phyloP scores from a whole-genome alignment of 2,329 filamentous ascomycete genomes.

The Grosmannia serpens region DNA sequence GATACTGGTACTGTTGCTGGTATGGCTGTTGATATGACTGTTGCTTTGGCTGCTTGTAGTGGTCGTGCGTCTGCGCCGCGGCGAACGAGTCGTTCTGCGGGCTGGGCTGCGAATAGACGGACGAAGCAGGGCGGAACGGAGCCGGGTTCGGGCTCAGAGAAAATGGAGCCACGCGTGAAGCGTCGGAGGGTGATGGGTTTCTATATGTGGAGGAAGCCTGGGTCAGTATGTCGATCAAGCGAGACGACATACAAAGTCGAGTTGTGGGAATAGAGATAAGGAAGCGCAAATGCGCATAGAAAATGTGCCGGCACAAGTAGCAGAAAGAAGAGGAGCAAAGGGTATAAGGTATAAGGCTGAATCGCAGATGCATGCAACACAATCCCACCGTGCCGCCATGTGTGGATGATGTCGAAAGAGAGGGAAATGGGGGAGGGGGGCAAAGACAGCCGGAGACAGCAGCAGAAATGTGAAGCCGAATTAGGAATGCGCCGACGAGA shows the following conservation, averaged over 20 bases:
- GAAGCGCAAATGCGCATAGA: background rate
- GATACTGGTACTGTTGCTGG: background rate
- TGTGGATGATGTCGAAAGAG: background rate
- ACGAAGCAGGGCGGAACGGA: background rate
- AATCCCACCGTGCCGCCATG: background rate
- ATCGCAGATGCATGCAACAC: background rate
- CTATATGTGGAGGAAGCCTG: background rate
- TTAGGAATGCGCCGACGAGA: background rate
- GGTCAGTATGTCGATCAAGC: slow-evolving; percentile 1
- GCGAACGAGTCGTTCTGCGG: background rate
- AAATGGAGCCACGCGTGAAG: background rate
- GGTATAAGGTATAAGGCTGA: background rate
- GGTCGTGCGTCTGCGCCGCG: background rate
- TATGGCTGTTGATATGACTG: slow-evolving; percentile 1
- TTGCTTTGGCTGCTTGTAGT: background rate
- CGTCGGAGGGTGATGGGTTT: background rate
- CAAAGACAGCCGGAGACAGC: background rate
- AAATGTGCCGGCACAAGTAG: background rate
- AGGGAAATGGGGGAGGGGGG: background rate
- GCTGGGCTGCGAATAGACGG: background rate
- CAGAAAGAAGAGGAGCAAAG: background rate
- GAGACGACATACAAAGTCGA: background rate
- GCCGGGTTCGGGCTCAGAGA: background rate
- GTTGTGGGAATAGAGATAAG: background rate
- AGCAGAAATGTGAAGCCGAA: background rate